These are phyloP conservation scores for Favolaschia claudopus DNA, from an alignment of 768 basidiomycete species.

Conservation along the genomic window DNA sequence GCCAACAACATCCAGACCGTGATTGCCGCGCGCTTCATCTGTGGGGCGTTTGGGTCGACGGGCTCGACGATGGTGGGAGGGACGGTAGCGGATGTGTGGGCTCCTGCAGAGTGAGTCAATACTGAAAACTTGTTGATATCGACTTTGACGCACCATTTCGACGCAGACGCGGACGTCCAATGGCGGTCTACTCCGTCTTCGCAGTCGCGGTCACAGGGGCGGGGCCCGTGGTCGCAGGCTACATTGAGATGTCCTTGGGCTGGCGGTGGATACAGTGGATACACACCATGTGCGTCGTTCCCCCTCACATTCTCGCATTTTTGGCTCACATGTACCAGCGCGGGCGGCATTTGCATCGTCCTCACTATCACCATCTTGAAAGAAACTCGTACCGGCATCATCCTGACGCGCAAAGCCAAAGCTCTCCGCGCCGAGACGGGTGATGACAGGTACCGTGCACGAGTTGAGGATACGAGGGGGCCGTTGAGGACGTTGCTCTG, in stretches of 20 bases:
- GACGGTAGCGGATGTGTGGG: conserved; percentile 61
- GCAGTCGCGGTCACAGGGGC: conserved; percentile 58
- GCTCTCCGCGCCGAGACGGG: conserved; percentile 59
- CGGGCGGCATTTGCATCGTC: conserved; percentile 50
- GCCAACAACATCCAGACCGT: conserved; percentile 29
- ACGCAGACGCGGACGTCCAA: conserved; percentile 66
- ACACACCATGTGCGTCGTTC: conserved; percentile 50
- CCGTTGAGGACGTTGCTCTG: conserved; percentile 55
- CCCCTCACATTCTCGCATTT: conserved; percentile 11
- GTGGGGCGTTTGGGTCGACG: conserved; percentile 59
- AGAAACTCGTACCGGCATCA: conserved; percentile 67
- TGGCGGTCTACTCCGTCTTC: conserved; percentile 60
- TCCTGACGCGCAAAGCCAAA: conserved; percentile 60
- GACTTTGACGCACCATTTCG: not conserved
- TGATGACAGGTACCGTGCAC: conserved; percentile 54
- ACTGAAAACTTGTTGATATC: not conserved
- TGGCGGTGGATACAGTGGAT: conserved; percentile 79
- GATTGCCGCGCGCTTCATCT: conserved; percentile 53
- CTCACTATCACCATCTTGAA: conserved; percentile 52
- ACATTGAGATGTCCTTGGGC: conserved; percentile 57
- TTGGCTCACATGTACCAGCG: conserved; percentile 34
- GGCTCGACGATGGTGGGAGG: conserved; percentile 62
- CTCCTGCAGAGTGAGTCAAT: conserved; percentile 47
- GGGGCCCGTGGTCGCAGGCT: conserved; percentile 60
- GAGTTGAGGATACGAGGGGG: conserved; percentile 55